Percentiles rank a stretch among this genome's conserved stretches.
Evolutionary conservation across 1,139 yeast genomes (phyloP).

Genomic region (Pichia sp.): DNA sequence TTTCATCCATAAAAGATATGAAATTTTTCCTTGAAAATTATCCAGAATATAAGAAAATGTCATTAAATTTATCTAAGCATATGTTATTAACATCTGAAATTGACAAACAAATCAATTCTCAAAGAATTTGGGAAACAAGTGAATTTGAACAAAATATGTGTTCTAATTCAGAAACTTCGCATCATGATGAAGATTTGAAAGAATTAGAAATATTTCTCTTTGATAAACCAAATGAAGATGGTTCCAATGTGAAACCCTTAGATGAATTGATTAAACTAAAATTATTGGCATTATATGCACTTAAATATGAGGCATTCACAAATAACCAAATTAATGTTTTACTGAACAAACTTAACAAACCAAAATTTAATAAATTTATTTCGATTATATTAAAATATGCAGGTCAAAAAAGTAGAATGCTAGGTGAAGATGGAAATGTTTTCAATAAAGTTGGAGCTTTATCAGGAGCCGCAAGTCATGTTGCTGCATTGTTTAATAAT

Average conservation of each 20-base stretch:
- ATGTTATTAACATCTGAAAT: conserved; percentile 84
- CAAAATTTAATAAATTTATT: conserved; percentile 32
- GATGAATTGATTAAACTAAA: conserved; percentile 44
- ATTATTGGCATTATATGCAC: conserved; percentile 63
- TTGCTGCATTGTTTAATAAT: conserved; percentile 25
- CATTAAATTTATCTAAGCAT: conserved; percentile 89
- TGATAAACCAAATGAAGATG: conserved; percentile 15
- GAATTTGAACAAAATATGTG: conserved; percentile 85
- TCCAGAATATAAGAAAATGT: conserved; percentile 85
- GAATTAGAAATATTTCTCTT: conserved; percentile 42
- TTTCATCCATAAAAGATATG: conserved; percentile 79
- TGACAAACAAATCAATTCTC: conserved; percentile 56
- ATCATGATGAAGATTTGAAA: conserved; percentile 40
- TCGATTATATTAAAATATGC: conserved; percentile 33
- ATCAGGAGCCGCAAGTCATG: conserved; percentile 20
- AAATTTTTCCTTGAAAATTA: conserved; percentile 84
- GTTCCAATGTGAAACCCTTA: conserved; percentile 25
- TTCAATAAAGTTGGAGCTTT: conserved; percentile 24
- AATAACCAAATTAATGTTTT: conserved; percentile 36
- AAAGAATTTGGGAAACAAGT: conserved; percentile 74
- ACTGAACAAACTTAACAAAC: conserved; percentile 33
- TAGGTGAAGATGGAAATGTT: conserved; percentile 33
- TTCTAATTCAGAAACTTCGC: conserved; percentile 46
- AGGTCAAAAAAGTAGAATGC: conserved; percentile 37
- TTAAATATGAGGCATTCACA: conserved; percentile 52